phyloP scores from a whole-genome alignment of 2,329 filamentous ascomycete genomes.

The Elsinoe perseae region DNA sequence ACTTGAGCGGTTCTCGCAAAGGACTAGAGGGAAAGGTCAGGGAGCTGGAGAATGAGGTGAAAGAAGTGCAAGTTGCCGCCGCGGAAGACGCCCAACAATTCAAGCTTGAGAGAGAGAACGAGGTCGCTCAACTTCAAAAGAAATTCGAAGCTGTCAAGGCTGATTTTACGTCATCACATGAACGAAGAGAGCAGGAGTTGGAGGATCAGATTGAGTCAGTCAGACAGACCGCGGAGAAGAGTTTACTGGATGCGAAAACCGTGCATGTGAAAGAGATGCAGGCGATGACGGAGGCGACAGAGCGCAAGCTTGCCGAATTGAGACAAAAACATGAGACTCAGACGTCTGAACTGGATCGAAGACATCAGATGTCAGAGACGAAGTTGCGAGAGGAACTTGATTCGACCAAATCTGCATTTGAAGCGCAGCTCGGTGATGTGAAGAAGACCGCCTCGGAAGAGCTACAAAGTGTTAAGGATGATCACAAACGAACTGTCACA shows the following conservation, averaged over 20 bases:
- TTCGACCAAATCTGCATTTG: conserved; percentile 9
- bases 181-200: background rate
- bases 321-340: background rate
- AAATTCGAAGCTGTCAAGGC: background rate
- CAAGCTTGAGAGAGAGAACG: background rate
- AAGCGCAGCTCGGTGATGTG: conserved; percentile 13
- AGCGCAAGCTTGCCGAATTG: conserved; percentile 1
- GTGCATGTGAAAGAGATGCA: conserved; percentile 2
- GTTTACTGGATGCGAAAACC: background rate
- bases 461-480: conserved; percentile 3
- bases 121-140: background rate
- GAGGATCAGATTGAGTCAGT: background rate
- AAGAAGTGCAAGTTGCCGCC: background rate
- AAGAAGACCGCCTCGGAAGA: conserved; percentile 11
- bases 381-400: conserved; percentile 12
- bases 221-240: background rate
- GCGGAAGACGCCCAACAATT: background rate
- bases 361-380: conserved; percentile 12
- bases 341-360: background rate
- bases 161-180: background rate
- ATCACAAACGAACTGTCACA: conserved; percentile 12
- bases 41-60: background rate
- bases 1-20: conserved; percentile 1
- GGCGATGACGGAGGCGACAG: background rate
- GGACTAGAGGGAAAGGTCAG: conserved; percentile 8